Evolutionary conservation across 2,329 filamentous ascomycete species (phyloP).

Genomic region (Ophiocordyceps australis): DNA sequence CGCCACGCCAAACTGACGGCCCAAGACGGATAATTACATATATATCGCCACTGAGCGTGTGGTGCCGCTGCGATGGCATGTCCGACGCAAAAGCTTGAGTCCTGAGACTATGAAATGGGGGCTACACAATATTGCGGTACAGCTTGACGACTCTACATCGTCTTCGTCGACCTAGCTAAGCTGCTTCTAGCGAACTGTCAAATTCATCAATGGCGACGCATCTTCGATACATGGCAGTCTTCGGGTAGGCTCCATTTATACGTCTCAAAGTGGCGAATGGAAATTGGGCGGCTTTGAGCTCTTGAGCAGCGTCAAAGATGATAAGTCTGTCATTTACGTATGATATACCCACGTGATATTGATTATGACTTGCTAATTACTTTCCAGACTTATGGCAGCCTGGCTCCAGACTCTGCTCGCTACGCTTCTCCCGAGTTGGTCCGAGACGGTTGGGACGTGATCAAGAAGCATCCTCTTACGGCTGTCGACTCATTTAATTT

Average conservation of each 20-base stretch:
- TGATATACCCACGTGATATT: too few relatives aligned
- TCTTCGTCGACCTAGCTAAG: constrained; percentile 5
- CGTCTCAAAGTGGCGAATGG: constrained; percentile 94
- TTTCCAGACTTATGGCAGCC: constrained; percentile 59
- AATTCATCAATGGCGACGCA: constrained; percentile 91
- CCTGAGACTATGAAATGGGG: constrained; percentile 97
- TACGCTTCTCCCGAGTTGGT: constrained; percentile 80
- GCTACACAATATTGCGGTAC: constrained; percentile 63
- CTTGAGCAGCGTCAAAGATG: constrained; percentile 86
- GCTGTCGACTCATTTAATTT: constrained; percentile 81
- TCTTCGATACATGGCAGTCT: constrained; percentile 80
- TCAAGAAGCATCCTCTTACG: constrained; percentile 65
- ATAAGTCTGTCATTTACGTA: constrained; percentile 82
- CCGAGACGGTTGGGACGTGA: constrained; percentile 75
- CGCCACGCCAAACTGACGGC: constrained; percentile 6
- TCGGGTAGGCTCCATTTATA: constrained; percentile 74
- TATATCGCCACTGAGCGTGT: constrained; percentile 92
- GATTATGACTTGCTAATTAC: too few relatives aligned
- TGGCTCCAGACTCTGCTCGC: constrained; percentile 67
- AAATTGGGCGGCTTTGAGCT: constrained; percentile 89
- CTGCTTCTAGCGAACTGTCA: constrained; percentile 54
- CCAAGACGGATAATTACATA: constrained; percentile 77
- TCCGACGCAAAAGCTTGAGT: constrained; percentile 70
- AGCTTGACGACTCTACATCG: background rate
- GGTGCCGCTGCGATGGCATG: constrained; percentile 74